Base-by-base conservation (phyloP, 495 filamentous ascomycete species). In the Haplographium delicatum region DNA sequence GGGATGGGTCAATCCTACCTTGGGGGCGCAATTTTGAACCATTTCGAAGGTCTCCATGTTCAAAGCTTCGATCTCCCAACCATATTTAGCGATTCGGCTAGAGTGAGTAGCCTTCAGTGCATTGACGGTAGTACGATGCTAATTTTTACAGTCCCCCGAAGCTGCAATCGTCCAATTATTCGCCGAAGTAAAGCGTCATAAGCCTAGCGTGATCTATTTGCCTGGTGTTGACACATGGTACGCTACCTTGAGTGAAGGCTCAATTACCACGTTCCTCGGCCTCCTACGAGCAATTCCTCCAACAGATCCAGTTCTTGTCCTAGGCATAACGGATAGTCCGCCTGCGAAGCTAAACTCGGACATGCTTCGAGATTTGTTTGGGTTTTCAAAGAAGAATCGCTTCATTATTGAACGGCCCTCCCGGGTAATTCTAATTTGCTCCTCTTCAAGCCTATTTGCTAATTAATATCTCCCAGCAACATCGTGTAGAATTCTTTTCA, bases 1-100 rank as follows among this genome's bases (percentile, higher is more conserved):
- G 93, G 93, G 1, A 96, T 97, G 91, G 93, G 93, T 1, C 93
- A 98, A 68, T 80, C 85, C 47, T 96, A 98, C 60, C 71, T 98
- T 44, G 85, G 88, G 18, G 80, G 78, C n/a, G 93, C 93, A 26
- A 67, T 96, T 30, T 67, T 97, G 37, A 84, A 95, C 64, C 80
- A 94, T 51, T 83, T 97, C 59, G 94, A 98, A 67, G 87, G 88
- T 34, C 74, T 97, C 5, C 89, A 96, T 68, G 86, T 98, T 3
- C 93, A 97, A 61, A 84, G 83, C n/a, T 91, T 98, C 64, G 93
- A 96, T 67, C 74, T 97, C 40, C 80, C 89, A 5, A 93, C 86
- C 64, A 80, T 63, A 56, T 71, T 54, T 57, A 85, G 80, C 53
- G 80, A 85, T 53, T 76, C 82, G 22, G 76, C 82, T 16, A 77